Evolutionary conservation across 306 rosid genomes (phyloP).

Genomic region (Benincasa hispida): DNA sequence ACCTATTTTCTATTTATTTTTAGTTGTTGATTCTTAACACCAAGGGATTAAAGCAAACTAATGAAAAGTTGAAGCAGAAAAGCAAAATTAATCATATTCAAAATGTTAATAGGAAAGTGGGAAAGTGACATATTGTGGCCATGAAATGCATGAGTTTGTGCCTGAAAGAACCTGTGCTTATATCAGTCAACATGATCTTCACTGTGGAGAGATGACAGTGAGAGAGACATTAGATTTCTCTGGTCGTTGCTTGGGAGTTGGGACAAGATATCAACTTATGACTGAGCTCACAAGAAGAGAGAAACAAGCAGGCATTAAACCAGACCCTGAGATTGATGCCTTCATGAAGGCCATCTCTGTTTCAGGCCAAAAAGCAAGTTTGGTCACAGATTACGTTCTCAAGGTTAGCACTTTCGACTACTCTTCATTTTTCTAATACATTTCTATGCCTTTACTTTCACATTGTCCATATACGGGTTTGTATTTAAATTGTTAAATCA

Average conservation of each 20-base stretch:
- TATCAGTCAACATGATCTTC: constrained; percentile 71
- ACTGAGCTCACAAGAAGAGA: constrained; percentile 71
- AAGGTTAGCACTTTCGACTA: constrained; percentile 30
- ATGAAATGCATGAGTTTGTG: constrained; percentile 53
- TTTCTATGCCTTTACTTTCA: neutral
- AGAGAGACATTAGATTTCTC: constrained; percentile 82
- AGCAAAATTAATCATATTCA: neutral
- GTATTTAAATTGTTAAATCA: neutral
- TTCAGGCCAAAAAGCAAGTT: constrained; percentile 44
- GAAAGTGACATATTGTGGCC: constrained; percentile 65
- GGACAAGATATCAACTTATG: constrained; percentile 57
- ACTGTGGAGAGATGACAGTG: constrained; percentile 82
- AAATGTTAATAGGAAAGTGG: constrained; percentile 39
- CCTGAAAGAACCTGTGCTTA: constrained; percentile 84
- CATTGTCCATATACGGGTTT: neutral
- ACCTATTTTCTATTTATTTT: too few species aligned
- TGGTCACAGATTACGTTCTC: constrained; percentile 55
- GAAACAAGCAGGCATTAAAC: constrained; percentile 56
- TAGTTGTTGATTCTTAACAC: too few species aligned
- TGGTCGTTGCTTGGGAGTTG: constrained; percentile 78
- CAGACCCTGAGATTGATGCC: constrained; percentile 74
- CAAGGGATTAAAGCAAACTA: too few species aligned
- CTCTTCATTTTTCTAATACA: neutral
- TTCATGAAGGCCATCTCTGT: constrained; percentile 62
- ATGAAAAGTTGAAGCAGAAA: neutral